Evolutionary conservation across 352 stramenopile genomes (phyloP).

Genomic region (Pythium apleroticum): DNA sequence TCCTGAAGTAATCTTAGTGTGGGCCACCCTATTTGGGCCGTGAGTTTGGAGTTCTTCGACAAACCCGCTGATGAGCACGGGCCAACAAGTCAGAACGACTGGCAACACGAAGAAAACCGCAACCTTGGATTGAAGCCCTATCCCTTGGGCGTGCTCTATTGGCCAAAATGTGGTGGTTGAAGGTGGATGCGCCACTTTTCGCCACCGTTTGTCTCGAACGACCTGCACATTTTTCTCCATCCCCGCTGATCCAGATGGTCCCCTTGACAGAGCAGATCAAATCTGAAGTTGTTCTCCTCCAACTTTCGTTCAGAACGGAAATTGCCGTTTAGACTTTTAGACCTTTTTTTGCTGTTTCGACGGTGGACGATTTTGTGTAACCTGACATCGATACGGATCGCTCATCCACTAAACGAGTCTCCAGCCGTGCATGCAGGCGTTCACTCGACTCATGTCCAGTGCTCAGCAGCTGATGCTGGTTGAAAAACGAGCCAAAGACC

Average conservation of each 20-base stretch:
- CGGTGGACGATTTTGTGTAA: neutral
- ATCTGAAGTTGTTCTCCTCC: slow-evolving; percentile 1
- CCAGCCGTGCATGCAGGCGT: neutral
- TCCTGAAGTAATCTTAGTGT: slow-evolving; percentile 8
- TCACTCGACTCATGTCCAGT: neutral
- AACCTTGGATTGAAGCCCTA: neutral
- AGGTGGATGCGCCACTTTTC: neutral
- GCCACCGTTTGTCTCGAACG: neutral
- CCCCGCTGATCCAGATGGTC: neutral
- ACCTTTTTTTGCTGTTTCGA: neutral
- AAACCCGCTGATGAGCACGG: neutral
- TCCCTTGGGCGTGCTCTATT: neutral
- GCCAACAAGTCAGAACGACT: slow-evolving; percentile 1
- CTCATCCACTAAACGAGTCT: neutral
- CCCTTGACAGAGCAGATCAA: neutral
- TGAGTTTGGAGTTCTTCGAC: no score
- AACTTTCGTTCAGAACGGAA: neutral
- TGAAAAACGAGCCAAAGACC: slow-evolving; percentile 1
- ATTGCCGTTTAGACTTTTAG: neutral
- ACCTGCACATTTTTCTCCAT: neutral
- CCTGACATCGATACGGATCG: no score
- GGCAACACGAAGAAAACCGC: neutral
- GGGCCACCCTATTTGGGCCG: neutral
- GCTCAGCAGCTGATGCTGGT: neutral
- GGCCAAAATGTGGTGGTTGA: slow-evolving; percentile 2